Conservation (phyloP, 768 basidiomycete species). For the Podaxis sp. region DNA sequence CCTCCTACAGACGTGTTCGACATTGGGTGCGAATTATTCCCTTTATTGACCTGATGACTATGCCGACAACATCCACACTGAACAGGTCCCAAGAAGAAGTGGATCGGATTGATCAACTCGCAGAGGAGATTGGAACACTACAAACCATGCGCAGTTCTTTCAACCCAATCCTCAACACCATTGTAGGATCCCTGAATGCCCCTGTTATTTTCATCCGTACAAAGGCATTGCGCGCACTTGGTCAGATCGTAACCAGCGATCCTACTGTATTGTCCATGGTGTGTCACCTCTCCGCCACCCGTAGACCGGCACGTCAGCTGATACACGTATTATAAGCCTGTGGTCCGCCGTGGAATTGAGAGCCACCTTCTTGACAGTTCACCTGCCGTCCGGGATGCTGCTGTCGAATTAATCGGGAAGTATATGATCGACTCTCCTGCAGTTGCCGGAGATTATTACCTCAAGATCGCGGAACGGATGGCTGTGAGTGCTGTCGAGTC, state of each 20-base stretch:
- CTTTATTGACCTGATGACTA: neutral
- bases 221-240: constrained; percentile 87
- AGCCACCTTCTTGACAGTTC: constrained; percentile 88
- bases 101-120: constrained; percentile 58
- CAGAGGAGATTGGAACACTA: constrained; percentile 73
- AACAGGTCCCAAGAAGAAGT: constrained; percentile 69
- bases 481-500: constrained; percentile 49
- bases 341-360: constrained; percentile 84
- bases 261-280: constrained; percentile 76
- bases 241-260: constrained; percentile 87
- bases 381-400: constrained; percentile 92
- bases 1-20: constrained; percentile 73
- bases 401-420: constrained; percentile 96
- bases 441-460: constrained; percentile 88
- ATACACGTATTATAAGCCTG: constrained; percentile 38
- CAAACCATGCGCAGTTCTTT: constrained; percentile 79
- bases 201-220: constrained; percentile 90
- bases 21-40: constrained; percentile 50
- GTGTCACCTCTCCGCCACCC: constrained; percentile 20
- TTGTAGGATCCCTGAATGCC: constrained; percentile 77
- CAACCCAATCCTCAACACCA: constrained; percentile 75
- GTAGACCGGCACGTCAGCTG: too few relatives aligned
- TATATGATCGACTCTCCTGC: constrained; percentile 88
- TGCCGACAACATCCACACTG: neutral
- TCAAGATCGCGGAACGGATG: constrained; percentile 84